Evolutionary conservation across 805 yeast genomes (phyloP).

Genomic region (Saccharomycopsis sp.): DNA sequence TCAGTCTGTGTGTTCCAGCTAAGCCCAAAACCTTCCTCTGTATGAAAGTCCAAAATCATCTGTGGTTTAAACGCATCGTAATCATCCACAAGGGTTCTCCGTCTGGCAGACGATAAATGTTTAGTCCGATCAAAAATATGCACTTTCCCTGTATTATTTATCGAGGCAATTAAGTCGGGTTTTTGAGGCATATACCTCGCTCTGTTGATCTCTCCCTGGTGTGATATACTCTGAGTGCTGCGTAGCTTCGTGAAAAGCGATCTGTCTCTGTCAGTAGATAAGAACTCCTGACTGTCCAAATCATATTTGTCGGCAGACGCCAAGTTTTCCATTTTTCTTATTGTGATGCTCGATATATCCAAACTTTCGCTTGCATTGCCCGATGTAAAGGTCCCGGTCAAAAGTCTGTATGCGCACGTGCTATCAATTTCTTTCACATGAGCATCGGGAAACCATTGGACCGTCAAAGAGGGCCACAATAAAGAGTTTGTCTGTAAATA

Average conservation of each 20-base stretch:
- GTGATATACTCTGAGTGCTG: slow-evolving; percentile 50
- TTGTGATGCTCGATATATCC: slow-evolving; percentile 8
- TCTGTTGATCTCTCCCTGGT: slow-evolving; percentile 65
- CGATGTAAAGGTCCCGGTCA: slow-evolving; percentile 22
- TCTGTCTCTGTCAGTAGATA: slow-evolving; percentile 19
- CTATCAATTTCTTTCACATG: slow-evolving; percentile 5
- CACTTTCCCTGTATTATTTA: slow-evolving; percentile 58
- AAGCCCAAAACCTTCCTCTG: slow-evolving; percentile 59
- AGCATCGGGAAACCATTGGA: slow-evolving; percentile 57
- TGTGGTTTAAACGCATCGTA: slow-evolving; percentile 40
- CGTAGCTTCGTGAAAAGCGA: slow-evolving; percentile 19
- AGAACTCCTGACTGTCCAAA: slow-evolving; percentile 10
- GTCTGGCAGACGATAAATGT: slow-evolving; percentile 41
- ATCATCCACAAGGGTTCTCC: slow-evolving; percentile 27
- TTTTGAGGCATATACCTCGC: slow-evolving; percentile 78
- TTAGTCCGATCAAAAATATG: slow-evolving; percentile 78
- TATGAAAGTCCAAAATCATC: slow-evolving; percentile 37
- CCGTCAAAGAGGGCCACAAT: slow-evolving; percentile 64
- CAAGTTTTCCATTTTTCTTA: slow-evolving; percentile 10
- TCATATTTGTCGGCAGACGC: slow-evolving; percentile 23
- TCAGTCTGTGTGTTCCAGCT: slow-evolving; percentile 66
- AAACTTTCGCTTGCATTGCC: slow-evolving; percentile 23
- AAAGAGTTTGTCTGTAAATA: slow-evolving; percentile 62
- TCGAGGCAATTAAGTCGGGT: slow-evolving; percentile 72
- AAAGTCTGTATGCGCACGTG: slow-evolving; percentile 20